Evolutionary conservation across 805 yeast species (phyloP), one percentile per base, ranked within the genome.

Genomic region (Saturnispora silvae): DNA sequence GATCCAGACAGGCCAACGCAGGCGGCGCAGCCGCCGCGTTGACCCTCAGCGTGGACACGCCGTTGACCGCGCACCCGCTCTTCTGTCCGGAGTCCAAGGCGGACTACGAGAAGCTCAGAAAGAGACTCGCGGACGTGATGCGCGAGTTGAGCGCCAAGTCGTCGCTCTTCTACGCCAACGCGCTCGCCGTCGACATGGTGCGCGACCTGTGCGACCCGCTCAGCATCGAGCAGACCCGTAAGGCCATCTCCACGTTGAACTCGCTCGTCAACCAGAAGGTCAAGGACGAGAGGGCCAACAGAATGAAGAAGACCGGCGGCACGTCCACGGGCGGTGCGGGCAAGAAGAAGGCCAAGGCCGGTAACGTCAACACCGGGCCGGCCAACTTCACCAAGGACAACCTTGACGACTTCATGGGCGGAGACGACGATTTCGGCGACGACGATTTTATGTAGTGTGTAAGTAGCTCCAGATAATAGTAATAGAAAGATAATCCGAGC

Each of bases 261-360:
- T 89, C 87, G 4, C 58, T 79, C 39, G 66, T 81, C 44, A 86
- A 81, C 52, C 94, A 86, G 40, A 89, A 89, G 64, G 85, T 79
- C 59, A 80, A 78, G 56, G 81, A 80, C 38, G 97, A 89, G 64
- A 83, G 96, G 67, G 82, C 75, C 52, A 85, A 82, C 19, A 77
- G 96, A 59, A 64, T 82, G 51, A 73, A 81, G 49, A 80, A 77
- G 56, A 69, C 83, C 38, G 89, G 92, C 44, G 92, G 89, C 46
- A 81, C 94, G 20, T 75, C 89, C 28, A 73, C 84, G 18, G 94
- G 94, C 51, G 96, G 96, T 56, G 92, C 94, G 27, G 94, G 95
- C 61, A 86, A 87, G 72, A 81, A 81, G 75, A 89, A 87, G 75
- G 95, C 85, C 41, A 81, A 81, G 61, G 43, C 45, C 20, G 80